These are phyloP conservation scores for Pseudomonodictys pantanalensis DNA, from an alignment of 495 filamentous ascomycete species.

Conservation along the genomic window DNA sequence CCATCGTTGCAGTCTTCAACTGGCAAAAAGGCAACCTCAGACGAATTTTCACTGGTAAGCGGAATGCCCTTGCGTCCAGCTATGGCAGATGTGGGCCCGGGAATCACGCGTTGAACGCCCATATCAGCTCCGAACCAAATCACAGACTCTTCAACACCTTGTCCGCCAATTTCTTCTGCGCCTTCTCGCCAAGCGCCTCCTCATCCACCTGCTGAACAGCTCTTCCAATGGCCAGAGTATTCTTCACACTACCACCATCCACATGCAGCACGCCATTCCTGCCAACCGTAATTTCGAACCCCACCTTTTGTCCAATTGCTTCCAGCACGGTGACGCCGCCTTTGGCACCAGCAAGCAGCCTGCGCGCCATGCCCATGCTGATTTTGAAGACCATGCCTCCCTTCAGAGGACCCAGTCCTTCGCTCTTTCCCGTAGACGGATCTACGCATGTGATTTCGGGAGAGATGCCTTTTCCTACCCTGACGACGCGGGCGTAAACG, in stretches of 20 bases:
- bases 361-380: constrained; percentile 72
- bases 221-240: constrained; percentile 73
- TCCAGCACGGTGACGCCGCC: constrained; percentile 71
- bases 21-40: neutral
- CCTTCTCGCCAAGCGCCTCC: constrained; percentile 60
- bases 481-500: constrained; percentile 79
- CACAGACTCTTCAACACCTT: constrained; percentile 53
- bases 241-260: constrained; percentile 61
- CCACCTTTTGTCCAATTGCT: constrained; percentile 69
- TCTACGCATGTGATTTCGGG: constrained; percentile 88
- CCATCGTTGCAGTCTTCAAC: neutral
- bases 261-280: constrained; percentile 95
- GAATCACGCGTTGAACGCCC: too few species aligned
- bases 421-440: constrained; percentile 78
- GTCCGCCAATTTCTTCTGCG: constrained; percentile 77
- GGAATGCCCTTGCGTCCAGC: too few species aligned
- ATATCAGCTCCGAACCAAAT: too few species aligned
- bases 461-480: constrained; percentile 76
- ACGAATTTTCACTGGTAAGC: neutral
- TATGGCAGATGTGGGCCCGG: too few species aligned
- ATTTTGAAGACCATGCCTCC: constrained; percentile 87
- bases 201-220: constrained; percentile 75
- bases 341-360: constrained; percentile 65
- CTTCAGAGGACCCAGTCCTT: constrained; percentile 80
- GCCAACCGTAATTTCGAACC: constrained; percentile 91